A percentile compares a stretch with the other conserved stretches of the same genome.
Conservation (phyloP, 2,329 filamentous ascomycete species). For the Cordyceps cateniannulata region DNA sequence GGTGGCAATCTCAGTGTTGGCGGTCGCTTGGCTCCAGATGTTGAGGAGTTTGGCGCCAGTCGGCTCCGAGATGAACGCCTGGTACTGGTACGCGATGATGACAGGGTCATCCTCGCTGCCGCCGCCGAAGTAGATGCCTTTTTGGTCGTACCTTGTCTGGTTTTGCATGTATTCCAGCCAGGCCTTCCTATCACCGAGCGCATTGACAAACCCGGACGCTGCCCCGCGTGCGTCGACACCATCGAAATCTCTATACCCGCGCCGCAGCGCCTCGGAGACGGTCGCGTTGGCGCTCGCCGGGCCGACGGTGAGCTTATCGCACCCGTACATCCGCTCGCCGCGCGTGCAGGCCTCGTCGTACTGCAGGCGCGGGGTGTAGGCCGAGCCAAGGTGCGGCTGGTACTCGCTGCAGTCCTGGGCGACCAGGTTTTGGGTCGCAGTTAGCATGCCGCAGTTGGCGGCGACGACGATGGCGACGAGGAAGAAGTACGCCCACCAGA, state of each 20-base stretch:
- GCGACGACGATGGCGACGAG: constrained; percentile 70
- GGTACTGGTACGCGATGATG: constrained; percentile 14
- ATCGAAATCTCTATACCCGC: constrained; percentile 14
- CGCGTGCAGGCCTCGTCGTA: constrained; percentile 30
- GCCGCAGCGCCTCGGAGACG: constrained; percentile 12
- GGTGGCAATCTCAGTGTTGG: constrained; percentile 36
- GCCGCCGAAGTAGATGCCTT: constrained; percentile 13
- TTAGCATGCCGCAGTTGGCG: constrained; percentile 64
- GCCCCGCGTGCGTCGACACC: background rate
- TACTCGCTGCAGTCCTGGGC: constrained; percentile 40
- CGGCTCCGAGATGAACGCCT: constrained; percentile 2
- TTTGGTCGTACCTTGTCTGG: background rate
- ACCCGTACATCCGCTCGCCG: constrained; percentile 13
- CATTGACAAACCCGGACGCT: constrained; percentile 4
- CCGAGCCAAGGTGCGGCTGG: constrained; percentile 16
- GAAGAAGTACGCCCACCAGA: constrained; percentile 66
- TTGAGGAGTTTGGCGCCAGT: constrained; percentile 13
- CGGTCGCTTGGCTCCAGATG: constrained; percentile 18
- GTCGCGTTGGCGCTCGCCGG: constrained; percentile 27
- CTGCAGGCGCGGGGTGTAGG: background rate
- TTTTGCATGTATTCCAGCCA: constrained; percentile 14
- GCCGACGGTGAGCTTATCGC: constrained; percentile 13
- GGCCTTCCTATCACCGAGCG: constrained; percentile 6
- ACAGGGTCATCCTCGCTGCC: constrained; percentile 6
- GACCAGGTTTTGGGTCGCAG: constrained; percentile 57